phyloP scores from a whole-genome alignment of 805 yeast genomes.

The Clavispora vitiphila region DNA sequence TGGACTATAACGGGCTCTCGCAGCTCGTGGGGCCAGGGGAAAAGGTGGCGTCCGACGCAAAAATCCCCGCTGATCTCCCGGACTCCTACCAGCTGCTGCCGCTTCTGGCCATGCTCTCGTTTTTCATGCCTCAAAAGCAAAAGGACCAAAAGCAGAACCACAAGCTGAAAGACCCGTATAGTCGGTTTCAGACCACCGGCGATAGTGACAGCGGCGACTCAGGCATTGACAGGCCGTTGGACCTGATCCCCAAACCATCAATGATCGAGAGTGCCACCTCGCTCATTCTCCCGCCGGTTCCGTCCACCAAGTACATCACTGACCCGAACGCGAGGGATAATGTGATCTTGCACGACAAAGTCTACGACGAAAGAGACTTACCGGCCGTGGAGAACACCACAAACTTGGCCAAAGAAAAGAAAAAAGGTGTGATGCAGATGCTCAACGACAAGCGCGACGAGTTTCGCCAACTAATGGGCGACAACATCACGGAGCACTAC shows the following conservation, averaged over 20 bases:
- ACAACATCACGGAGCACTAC: slow-evolving; percentile 32
- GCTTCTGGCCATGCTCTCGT: slow-evolving; percentile 34
- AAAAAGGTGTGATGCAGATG: slow-evolving; percentile 12
- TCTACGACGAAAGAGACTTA: slow-evolving; percentile 60
- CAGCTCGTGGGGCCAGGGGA: not conserved
- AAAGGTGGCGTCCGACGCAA: not conserved
- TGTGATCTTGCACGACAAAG: slow-evolving; percentile 75
- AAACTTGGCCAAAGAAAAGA: not conserved
- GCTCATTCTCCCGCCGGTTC: slow-evolving; percentile 75
- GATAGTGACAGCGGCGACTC: slow-evolving; percentile 7
- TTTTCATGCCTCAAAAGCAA: slow-evolving; percentile 40
- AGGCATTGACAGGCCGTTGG: slow-evolving; percentile 1
- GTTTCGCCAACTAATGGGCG: slow-evolving; percentile 9
- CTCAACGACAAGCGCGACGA: slow-evolving; percentile 14
- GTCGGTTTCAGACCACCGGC: slow-evolving; percentile 16
- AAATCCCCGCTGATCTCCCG: slow-evolving; percentile 18
- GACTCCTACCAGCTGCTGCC: slow-evolving; percentile 17
- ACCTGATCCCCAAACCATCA: slow-evolving; percentile 60
- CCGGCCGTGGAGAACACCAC: slow-evolving; percentile 3
- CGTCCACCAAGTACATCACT: slow-evolving; percentile 58
- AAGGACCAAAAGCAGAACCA: slow-evolving; percentile 10
- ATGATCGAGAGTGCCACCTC: slow-evolving; percentile 75
- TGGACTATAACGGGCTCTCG: slow-evolving; percentile 72
- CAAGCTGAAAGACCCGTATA: slow-evolving; percentile 16
- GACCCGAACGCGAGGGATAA: slow-evolving; percentile 63